Evolutionary conservation across 2,329 filamentous ascomycete genomes (phyloP), one percentile per base, ranked within the genome.

Genomic region (Parasarocladium wereldwijsianum): DNA sequence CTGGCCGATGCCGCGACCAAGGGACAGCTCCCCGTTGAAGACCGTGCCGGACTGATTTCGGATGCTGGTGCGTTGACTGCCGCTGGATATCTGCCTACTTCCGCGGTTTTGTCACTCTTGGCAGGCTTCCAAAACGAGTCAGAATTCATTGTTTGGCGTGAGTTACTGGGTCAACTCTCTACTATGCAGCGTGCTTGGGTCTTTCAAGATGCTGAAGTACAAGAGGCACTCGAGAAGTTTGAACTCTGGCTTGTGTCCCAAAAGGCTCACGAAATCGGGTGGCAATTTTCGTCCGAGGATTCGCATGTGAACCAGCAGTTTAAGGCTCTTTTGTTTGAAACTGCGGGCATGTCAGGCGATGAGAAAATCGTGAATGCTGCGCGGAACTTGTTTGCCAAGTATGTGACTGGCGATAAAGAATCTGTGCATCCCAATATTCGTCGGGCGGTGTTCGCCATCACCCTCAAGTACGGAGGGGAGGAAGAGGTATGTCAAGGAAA

Each of bases 131-230:
- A 76, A 45, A 66, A 74, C 2, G 87, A 96, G 58, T 64, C 74
- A 1, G 82, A 93, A 44, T 94, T 85, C 40, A 82, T 94, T 22
- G 87, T 96, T 3, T 96, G 87, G 87, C 85, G 83, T 41, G 86
- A 94, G 53, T 82, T 96, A 35, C 69, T 85, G 29, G 69, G 78
- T 26, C 76, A 85, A 26, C 68, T 94, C 35, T 72, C 70, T 15
- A 66, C 75, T n/a, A 68, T 96, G 20, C 79, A 86, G 41, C 70
- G 70, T 31, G 81, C 87, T 6, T 96, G 86, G 86, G 63, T 87
- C 40, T 55, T 54, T 25, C 84, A 94, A 52, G 79, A 92, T 34
- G 54, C 77, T 36, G 63, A 73, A 22, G 58, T 74, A 29, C 76
- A 72, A 40, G 72, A 86, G 38, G 82, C 79, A 5, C 64, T 96